phyloP scores from a whole-genome alignment of 129 eudicot genomes.

The sunflower (Helianthus annuus) region DNA sequence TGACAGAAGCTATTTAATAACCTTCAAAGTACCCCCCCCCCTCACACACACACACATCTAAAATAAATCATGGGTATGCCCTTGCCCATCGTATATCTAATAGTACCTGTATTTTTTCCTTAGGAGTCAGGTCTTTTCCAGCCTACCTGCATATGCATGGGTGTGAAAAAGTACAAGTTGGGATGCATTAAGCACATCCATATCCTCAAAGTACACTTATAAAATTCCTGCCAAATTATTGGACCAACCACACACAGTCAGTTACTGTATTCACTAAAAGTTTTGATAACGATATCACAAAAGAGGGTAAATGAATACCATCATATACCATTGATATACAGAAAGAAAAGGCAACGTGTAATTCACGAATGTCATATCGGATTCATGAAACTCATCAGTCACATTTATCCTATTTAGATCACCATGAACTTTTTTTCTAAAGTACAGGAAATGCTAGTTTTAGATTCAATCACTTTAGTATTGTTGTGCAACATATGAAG shows the following conservation, averaged over 20 bases:
- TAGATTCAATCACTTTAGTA: conserved; percentile 7
- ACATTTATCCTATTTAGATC: conserved; percentile 17
- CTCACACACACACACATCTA: no score
- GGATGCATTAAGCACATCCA: conserved; percentile 21
- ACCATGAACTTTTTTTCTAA: conserved; percentile 1
- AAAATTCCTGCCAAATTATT: conserved; percentile 19
- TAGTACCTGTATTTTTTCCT: neutral
- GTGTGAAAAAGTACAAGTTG: conserved; percentile 19
- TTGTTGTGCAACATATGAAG: conserved; percentile 14
- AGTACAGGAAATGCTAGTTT: conserved; percentile 14
- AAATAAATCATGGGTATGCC: no score
- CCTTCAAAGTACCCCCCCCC: neutral
- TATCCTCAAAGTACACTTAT: conserved; percentile 21
- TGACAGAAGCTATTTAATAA: conserved; percentile 32
- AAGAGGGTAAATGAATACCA: neutral
- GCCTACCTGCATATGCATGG: conserved; percentile 29
- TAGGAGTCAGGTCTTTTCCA: conserved; percentile 11
- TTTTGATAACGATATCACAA: neutral
- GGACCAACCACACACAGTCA: conserved; percentile 17
- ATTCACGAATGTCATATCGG: conserved; percentile 1
- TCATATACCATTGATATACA: conserved; percentile 15
- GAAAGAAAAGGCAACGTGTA: conserved; percentile 2
- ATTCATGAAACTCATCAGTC: conserved; percentile 16
- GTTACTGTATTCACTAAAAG: conserved; percentile 1
- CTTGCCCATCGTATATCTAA: conserved; percentile 2